Base-by-base conservation (phyloP, 2,329 filamentous ascomycete genomes). In the Stachybotrys chartarum region DNA sequence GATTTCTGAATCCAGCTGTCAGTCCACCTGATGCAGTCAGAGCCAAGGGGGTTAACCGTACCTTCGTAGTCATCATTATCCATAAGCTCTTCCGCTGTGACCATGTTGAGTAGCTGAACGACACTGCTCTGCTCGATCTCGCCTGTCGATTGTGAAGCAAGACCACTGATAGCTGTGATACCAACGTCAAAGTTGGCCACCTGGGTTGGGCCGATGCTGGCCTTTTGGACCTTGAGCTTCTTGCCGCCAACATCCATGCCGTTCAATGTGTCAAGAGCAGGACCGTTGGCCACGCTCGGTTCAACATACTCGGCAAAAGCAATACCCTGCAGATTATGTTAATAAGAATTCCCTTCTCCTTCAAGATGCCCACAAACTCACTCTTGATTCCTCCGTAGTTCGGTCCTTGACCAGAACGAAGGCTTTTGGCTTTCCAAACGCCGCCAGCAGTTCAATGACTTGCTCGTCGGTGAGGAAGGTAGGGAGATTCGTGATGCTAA, bases 121-220 rank as follows among this genome's bases (percentile, higher is more conserved):
- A 99, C 93, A 55, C 90, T 84, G 61, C 89, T 89, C 57, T 87
- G 85, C 63, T 96, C 91, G 39, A 88, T 78, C 57, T 92, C 88
- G 55, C 81, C 81, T 44, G 89, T 88, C 3, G 86, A 90, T 18
- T 94, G 96, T 56, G 93, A 92, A 44, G 94, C 94, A 64, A 99
- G 88, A 83, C 97, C 91, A 52, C 92, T 96, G 86, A 99, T 97
- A 59, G 94, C 94, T 63, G 94, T 95, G 59, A 99, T 93, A 55
- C 93, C 91, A 81, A 97, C 95, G 67, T 99, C 94, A 46, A 96
- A 82, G 59, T 91, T 91, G 50, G 90, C 81, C 24, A 91, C 91
- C 70, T 99, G 94, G n/a, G 91, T 93, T 58, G 91, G 87, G 63
- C 94, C 94, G 61, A 97, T 89, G 71, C 92, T 96, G 32, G 94